Conservation (phyloP, 257 asterid species). For the Solanum pimpinellifolium region DNA sequence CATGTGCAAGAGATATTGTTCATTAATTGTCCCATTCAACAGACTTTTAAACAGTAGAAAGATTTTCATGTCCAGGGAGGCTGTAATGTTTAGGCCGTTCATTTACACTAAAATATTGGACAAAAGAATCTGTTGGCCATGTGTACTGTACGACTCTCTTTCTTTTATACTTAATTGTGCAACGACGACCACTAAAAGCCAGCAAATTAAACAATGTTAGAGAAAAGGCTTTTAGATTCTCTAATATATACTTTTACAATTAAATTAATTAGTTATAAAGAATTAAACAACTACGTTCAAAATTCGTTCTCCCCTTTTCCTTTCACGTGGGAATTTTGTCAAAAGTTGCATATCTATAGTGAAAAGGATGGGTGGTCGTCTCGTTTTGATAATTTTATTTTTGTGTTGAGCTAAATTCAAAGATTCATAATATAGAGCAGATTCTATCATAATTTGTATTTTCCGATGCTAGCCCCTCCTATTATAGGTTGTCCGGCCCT, state of each 20-base stretch:
- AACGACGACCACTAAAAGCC: not conserved
- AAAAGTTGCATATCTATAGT: not conserved
- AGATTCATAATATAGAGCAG: too few relatives aligned
- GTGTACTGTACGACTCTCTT: not conserved
- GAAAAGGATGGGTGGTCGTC: not conserved
- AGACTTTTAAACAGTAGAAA: not conserved
- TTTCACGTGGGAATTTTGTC: not conserved
- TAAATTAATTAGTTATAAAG: not conserved
- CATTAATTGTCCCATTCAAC: not conserved
- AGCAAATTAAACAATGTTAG: not conserved
- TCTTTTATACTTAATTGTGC: not conserved
- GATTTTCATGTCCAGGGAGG: not conserved
- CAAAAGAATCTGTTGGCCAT: not conserved
- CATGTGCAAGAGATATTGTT: not conserved
- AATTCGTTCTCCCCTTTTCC: not conserved
- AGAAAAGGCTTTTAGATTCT: not conserved
- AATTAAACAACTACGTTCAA: not conserved
- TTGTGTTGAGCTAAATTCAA: not conserved
- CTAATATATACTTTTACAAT: not conserved
- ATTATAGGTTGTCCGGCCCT: too few relatives aligned
- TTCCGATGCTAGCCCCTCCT: too few relatives aligned
- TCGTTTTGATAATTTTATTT: not conserved
- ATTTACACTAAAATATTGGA: not conserved
- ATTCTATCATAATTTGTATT: too few relatives aligned
- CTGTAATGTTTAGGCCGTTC: not conserved